Conservation (phyloP, 164 flowering plant genomes). For the Warburgia ugandensis region DNA sequence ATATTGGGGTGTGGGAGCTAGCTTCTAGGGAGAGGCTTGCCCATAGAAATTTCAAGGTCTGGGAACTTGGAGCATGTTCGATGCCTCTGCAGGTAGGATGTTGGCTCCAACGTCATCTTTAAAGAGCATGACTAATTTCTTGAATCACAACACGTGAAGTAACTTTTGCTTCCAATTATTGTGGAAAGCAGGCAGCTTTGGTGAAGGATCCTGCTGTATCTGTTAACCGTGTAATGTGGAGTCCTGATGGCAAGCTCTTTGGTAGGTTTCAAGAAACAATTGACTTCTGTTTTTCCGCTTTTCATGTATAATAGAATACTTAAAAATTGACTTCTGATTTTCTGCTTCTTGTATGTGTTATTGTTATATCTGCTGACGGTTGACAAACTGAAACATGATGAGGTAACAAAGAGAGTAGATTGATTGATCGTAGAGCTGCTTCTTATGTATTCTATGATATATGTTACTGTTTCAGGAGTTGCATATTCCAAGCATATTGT, state of each 20-base stretch:
- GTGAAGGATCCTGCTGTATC: conserved; percentile 56
- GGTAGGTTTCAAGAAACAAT: conserved; percentile 35
- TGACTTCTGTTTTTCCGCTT: not conserved
- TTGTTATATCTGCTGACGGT: not conserved
- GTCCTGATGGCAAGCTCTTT: conserved; percentile 79
- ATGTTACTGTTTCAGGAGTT: conserved; percentile 44
- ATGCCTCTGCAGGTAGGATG: conserved; percentile 52
- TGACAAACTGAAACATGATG: no score
- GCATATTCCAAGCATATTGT: conserved; percentile 83
- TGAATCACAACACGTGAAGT: not conserved
- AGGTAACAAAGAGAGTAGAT: no score
- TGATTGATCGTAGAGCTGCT: no score
- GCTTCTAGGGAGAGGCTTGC: conserved; percentile 53
- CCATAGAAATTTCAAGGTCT: conserved; percentile 62
- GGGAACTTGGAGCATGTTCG: conserved; percentile 63
- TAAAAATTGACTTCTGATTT: not conserved
- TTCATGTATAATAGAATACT: not conserved
- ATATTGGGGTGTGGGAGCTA: conserved; percentile 74
- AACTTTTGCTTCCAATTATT: conserved; percentile 1
- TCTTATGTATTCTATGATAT: not conserved
- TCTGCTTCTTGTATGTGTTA: not conserved
- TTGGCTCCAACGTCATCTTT: not conserved
- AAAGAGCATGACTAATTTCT: not conserved
- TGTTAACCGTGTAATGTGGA: conserved; percentile 80
- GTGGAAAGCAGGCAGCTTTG: conserved; percentile 42